Conservation (phyloP, 768 basidiomycete species). For the Clavulina sp. region DNA sequence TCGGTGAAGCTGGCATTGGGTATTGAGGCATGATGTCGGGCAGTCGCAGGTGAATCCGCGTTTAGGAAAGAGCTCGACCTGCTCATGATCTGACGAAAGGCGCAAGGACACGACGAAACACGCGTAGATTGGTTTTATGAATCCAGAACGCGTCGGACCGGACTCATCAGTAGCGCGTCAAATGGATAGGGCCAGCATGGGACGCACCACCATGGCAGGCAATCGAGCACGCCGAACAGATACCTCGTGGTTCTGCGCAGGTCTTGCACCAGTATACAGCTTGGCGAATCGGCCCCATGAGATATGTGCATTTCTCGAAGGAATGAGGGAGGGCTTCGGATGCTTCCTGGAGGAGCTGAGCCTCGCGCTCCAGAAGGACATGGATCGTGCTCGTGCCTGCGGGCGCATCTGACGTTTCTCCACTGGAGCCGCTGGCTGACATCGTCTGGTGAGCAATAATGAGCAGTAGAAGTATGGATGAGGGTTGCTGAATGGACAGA, state of each 20-base stretch:
- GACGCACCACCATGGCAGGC: conserved; percentile 53
- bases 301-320: conserved; percentile 47
- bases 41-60: conserved; percentile 73
- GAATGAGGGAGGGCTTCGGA: conserved; percentile 36
- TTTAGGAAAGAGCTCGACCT: conserved; percentile 76
- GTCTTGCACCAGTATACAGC: conserved; percentile 68
- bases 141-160: background rate
- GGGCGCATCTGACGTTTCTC: background rate
- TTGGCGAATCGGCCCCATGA: conserved; percentile 47
- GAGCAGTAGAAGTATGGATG: too few relatives aligned
- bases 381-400: background rate
- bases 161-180: background rate
- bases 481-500: too few relatives aligned
- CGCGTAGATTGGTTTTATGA: background rate
- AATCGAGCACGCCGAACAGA: conserved; percentile 71
- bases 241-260: conserved; percentile 46
- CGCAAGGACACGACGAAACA: background rate
- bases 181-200: too few relatives aligned
- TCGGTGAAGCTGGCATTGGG: conserved; percentile 46
- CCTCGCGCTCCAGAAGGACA: background rate
- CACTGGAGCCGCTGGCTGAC: too few relatives aligned
- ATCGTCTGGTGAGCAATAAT: too few relatives aligned
- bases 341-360: conserved; percentile 21
- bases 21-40: conserved; percentile 44
- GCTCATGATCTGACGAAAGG: conserved; percentile 23